Base-by-base conservation (phyloP, 2,329 filamentous ascomycete species). In the Pseudocercospora fijiensis region DNA sequence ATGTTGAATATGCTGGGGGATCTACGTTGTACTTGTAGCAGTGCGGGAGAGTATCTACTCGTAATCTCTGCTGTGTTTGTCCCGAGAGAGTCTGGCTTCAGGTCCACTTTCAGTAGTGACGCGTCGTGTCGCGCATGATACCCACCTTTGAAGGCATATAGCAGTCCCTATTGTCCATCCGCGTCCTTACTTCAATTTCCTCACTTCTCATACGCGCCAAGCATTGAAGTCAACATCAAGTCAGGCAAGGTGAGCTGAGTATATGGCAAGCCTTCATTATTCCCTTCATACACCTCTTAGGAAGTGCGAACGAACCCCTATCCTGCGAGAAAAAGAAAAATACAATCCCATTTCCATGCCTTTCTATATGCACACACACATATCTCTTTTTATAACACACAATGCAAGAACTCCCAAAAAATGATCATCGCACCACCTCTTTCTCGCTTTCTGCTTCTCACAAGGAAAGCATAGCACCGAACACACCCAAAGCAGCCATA, bases 381-480 rank as follows among this genome's bases (percentile, higher is more conserved):
- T n/a, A n/a, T n/a, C n/a, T 51, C 45, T 51, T 51, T 51, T 51
- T 22, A 41, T 41, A n/a, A 41, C 37, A 37, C 33, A 41, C 16
- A 41, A 41, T 41, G 37, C 37, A 18, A 18, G 9, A 26, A 24
- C 18, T 49, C 45, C 20, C 18, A 11, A 26, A 1, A 16, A 18
- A 49, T 49, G 18, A 22, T 22, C 2, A 49, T 4, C 24, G 13
- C 20, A 26, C 10, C 24, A 26, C 24, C 45, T 49, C 45, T 49
- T 49, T 22, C 45, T 45, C 8, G 45, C 20, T 16, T 49, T 37
- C n/a, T 37, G 45, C 60, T 47, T 10, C 37, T 67, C 62, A 69
- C 49, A 68, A 53, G 8, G 68, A 68, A 9, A 73, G 57, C 70
- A 74, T 69, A 30, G 68, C 68, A 37, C 71, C 71, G 20, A 72